These are phyloP conservation scores for Exophiala bonariae DNA, from an alignment of 2,329 filamentous ascomycete species.

Conservation along the genomic window DNA sequence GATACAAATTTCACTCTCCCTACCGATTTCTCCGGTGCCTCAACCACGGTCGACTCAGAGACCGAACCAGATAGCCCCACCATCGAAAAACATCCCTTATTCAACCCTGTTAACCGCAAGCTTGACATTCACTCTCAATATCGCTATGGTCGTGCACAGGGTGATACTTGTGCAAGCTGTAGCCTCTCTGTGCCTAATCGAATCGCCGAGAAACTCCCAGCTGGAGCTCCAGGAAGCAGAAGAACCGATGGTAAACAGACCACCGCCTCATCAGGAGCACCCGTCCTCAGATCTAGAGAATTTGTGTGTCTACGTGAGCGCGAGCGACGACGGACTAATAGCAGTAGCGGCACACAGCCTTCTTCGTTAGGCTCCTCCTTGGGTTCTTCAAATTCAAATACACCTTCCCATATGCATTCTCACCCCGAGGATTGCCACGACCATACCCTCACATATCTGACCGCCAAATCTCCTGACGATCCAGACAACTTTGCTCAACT, in stretches of 20 bases:
- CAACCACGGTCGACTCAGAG: slow-evolving; percentile 28
- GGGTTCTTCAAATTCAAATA: slow-evolving; percentile 38
- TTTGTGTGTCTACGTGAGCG: slow-evolving; percentile 49
- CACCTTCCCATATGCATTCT: slow-evolving; percentile 30
- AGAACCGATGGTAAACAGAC: slow-evolving; percentile 48
- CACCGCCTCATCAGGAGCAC: slow-evolving; percentile 47
- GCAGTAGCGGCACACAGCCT: slow-evolving; percentile 38
- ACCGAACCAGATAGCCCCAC: slow-evolving; percentile 29
- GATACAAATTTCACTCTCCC: slow-evolving; percentile 27
- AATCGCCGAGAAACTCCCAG: slow-evolving; percentile 54
- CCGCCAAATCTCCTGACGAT: slow-evolving; percentile 56
- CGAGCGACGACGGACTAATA: slow-evolving; percentile 20
- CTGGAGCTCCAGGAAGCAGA: slow-evolving; percentile 53
- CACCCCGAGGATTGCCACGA: slow-evolving; percentile 44
- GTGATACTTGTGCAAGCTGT: slow-evolving; percentile 59
- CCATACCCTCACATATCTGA: slow-evolving; percentile 59
- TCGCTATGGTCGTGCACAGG: slow-evolving; percentile 44
- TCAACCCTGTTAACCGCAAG: slow-evolving; percentile 29
- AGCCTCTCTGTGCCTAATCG: slow-evolving; percentile 56
- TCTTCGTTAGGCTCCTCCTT: slow-evolving; percentile 22
- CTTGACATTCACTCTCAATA: slow-evolving; percentile 18
- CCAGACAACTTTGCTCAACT: slow-evolving; percentile 55
- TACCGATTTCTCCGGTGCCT: slow-evolving; percentile 31
- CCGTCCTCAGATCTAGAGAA: slow-evolving; percentile 56
- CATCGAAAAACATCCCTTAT: slow-evolving; percentile 54